Evolutionary conservation across 2,329 filamentous ascomycete genomes (phyloP).

Genomic region (Exophiala bonariae): DNA sequence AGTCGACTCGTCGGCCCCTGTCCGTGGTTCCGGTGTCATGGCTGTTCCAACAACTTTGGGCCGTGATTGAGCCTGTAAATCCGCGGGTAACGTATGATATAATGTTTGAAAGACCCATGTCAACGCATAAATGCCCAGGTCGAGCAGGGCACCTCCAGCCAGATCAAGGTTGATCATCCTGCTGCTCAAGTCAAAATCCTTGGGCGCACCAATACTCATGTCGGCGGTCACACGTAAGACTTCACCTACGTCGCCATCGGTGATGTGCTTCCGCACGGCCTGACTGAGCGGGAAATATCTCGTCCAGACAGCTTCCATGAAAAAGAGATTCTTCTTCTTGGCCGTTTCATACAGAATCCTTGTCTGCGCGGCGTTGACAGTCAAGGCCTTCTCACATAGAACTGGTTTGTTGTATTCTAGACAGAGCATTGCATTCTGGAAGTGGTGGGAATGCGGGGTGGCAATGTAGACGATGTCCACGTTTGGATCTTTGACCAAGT

Average conservation of each 20-base stretch:
- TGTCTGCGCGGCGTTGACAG: constrained; percentile 76
- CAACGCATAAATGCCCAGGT: constrained; percentile 83
- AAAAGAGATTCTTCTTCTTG: constrained; percentile 68
- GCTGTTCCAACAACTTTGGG: constrained; percentile 56
- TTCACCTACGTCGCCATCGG: constrained; percentile 53
- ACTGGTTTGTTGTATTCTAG: constrained; percentile 83
- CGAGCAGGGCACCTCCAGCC: constrained; percentile 78
- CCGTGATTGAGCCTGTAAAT: constrained; percentile 35
- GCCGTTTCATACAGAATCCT: constrained; percentile 72
- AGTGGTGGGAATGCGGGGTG: constrained; percentile 90
- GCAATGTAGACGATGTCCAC: constrained; percentile 87
- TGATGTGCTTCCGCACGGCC: constrained; percentile 65
- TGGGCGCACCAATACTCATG: constrained; percentile 31
- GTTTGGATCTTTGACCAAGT: constrained; percentile 74
- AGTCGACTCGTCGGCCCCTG: constrained; percentile 32
- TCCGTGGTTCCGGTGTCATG: constrained; percentile 26
- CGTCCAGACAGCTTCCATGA: constrained; percentile 91
- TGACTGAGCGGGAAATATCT: constrained; percentile 83
- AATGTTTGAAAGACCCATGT: constrained; percentile 73
- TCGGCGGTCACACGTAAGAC: constrained; percentile 67
- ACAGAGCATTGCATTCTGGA: constrained; percentile 84
- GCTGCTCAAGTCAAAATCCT: constrained; percentile 55
- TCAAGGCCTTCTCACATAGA: constrained; percentile 88
- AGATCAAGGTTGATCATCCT: constrained; percentile 83
- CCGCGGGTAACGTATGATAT: constrained; percentile 59